Evolutionary conservation across 2,329 filamentous ascomycete species (phyloP), one percentile per base, ranked within the genome.

Genomic region (Lachnellula arida): DNA sequence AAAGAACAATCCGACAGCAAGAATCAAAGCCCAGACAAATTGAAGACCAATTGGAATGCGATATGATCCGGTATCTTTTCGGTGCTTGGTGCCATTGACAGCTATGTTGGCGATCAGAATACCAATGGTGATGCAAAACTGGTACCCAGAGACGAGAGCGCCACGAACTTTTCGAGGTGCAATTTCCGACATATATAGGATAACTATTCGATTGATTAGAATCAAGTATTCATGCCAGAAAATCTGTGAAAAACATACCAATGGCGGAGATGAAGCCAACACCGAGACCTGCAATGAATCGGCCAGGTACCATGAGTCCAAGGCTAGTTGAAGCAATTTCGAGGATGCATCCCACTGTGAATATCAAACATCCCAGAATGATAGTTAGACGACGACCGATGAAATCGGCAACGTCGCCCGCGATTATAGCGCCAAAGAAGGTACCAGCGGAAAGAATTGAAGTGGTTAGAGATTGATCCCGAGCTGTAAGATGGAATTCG

Each of bases 61-160:
- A 79, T 91, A 94, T 2, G 85, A 83, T 61, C 81, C 80, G 7
- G 81, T 84, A 71, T 87, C 81, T 14, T 65, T 68, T 62, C 80
- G 78, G 63, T 84, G 67, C 72, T 90, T 73, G 55, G 86, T 88
- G 49, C 73, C 85, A 71, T 94, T 91, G 73, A 87, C 82, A 65
- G 94, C 83, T 64, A 84, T 84, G 1, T 87, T 81, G 22, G 89
- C 89, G 58, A 93, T 73, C 70, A 93, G 77, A 61, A 94, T 76
- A 74, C 89, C 89, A 61, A 92, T 80, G 59, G 88, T 92, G 71
- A 92, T 86, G 72, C 85, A 90, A 78, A 91, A 92, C 70, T 92
- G 88, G 76, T 92, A 92, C 4, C 87, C 87, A 1, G 87, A 83
- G n/a, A 93, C 88, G 50, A 92, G 80, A 53, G 88, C 85, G 68